Evolutionary conservation across 2,329 filamentous ascomycete species (phyloP).

Genomic region (Xylariaceae sp.): DNA sequence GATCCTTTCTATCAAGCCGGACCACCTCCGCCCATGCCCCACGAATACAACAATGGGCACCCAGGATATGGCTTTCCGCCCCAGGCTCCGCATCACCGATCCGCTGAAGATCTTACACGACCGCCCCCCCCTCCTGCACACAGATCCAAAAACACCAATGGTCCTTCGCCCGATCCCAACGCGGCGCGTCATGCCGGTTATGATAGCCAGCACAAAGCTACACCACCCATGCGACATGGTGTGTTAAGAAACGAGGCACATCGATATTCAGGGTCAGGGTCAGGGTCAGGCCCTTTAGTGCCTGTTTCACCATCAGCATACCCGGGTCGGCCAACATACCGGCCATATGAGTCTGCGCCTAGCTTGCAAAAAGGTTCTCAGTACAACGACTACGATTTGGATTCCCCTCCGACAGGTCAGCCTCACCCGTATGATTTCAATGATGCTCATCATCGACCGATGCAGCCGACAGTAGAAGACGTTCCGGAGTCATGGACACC

Average conservation of each 20-base stretch:
- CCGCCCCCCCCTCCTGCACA: constrained; percentile 56
- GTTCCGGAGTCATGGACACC: constrained; percentile 49
- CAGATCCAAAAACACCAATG: constrained; percentile 43
- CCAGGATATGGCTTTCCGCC: constrained; percentile 21
- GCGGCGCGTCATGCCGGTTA: constrained; percentile 37
- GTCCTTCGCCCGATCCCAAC: constrained; percentile 39
- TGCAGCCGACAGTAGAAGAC: constrained; percentile 62
- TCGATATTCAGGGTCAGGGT: constrained; percentile 37
- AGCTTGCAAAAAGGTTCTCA: constrained; percentile 32
- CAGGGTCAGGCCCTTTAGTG: constrained; percentile 26
- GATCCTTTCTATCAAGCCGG: constrained; percentile 33
- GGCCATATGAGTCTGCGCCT: constrained; percentile 45
- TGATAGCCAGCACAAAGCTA: constrained; percentile 41
- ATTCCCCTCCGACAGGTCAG: constrained; percentile 36
- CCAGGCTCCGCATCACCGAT: constrained; percentile 30
- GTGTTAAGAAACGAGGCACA: constrained; percentile 54
- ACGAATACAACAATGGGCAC: constrained; percentile 24
- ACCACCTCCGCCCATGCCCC: constrained; percentile 31
- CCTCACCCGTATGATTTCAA: constrained; percentile 50
- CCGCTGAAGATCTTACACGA: constrained; percentile 38
- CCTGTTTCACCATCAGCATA: constrained; percentile 39
- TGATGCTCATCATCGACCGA: constrained; percentile 44
- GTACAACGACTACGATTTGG: constrained; percentile 33
- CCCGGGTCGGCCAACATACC: constrained; percentile 50
- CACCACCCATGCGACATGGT: constrained; percentile 51